These are phyloP conservation scores for Albifimbria verrucaria DNA, from an alignment of 2,329 filamentous ascomycete species.

Conservation along the genomic window DNA sequence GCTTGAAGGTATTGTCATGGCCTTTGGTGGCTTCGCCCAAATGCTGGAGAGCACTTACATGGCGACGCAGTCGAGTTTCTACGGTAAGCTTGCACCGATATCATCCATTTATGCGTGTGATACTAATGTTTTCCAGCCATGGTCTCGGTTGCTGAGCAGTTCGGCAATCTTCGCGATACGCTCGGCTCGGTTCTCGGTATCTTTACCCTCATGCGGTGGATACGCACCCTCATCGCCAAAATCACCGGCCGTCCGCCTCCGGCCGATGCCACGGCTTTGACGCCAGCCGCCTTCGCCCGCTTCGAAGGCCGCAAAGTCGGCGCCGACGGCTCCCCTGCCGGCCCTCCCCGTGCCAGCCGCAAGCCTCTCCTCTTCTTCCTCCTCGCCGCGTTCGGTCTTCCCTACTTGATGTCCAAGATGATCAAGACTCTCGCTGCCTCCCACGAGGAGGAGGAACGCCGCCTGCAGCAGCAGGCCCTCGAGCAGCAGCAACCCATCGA, in stretches of 20 bases:
- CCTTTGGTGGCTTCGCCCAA: conserved; percentile 96
- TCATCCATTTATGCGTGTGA: not conserved
- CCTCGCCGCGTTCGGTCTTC: conserved; percentile 88
- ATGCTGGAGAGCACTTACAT: conserved; percentile 99
- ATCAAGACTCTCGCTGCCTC: conserved; percentile 80
- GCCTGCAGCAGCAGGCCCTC: conserved; percentile 48
- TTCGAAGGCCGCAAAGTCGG: conserved; percentile 70
- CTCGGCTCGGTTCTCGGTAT: conserved; percentile 92
- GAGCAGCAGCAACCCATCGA: conserved; percentile 62
- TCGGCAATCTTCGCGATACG: conserved; percentile 88
- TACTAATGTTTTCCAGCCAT: conserved; percentile 61
- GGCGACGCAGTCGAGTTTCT: conserved; percentile 98
- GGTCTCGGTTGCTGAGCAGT: conserved; percentile 97
- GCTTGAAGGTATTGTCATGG: conserved; percentile 93
- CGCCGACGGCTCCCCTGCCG: conserved; percentile 57
- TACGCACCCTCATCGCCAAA: conserved; percentile 86
- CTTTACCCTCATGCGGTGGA: conserved; percentile 93
- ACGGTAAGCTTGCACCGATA: conserved; percentile 61
- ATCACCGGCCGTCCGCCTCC: conserved; percentile 88
- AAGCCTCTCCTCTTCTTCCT: conserved; percentile 97
- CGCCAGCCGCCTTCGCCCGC: conserved; percentile 83
- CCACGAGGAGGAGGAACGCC: conserved; percentile 76
- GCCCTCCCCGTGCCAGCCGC: conserved; percentile 70
- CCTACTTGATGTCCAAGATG: conserved; percentile 95
- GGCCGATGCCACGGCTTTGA: conserved; percentile 81